Conservation (phyloP, 805 yeast genomes). For the Brettanomyces naardenensis region DNA sequence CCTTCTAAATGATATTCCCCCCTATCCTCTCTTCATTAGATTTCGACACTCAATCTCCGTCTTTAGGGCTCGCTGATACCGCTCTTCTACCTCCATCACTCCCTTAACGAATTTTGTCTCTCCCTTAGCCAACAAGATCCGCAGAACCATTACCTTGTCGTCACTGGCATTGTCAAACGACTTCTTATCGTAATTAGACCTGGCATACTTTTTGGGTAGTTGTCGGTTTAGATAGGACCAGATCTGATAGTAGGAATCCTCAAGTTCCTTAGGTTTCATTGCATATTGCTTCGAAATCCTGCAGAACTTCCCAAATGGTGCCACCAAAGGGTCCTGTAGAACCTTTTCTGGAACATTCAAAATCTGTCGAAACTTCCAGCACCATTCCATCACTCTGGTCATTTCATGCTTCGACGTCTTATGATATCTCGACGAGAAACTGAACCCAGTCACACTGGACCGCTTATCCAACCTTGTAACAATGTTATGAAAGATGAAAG, state of each 20-base stretch:
- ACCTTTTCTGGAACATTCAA: constrained; percentile 20
- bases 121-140: constrained; percentile 51
- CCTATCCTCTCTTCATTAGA: too few relatives aligned
- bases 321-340: constrained; percentile 13
- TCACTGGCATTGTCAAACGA: constrained; percentile 35
- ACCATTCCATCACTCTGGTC: constrained; percentile 25
- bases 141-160: constrained; percentile 53
- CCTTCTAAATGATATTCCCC: too few relatives aligned
- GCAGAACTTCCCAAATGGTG: constrained; percentile 16
- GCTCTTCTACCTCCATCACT: constrained; percentile 20
- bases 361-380: constrained; percentile 22
- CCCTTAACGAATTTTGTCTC: constrained; percentile 19
- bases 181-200: constrained; percentile 28
- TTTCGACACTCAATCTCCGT: constrained; percentile 19
- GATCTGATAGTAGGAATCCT: constrained; percentile 13
- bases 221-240: constrained; percentile 19
- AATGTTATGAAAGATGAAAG: constrained; percentile 1
- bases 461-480: constrained; percentile 2
- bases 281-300: constrained; percentile 13
- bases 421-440: constrained; percentile 2
- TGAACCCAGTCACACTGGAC: background rate
- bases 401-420: constrained; percentile 18
- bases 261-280: constrained; percentile 9
- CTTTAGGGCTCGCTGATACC: constrained; percentile 20
- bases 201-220: constrained; percentile 13